Base-by-base conservation (phyloP, 352 stramenopile species). In the Chrysophaeum taylorii region DNA sequence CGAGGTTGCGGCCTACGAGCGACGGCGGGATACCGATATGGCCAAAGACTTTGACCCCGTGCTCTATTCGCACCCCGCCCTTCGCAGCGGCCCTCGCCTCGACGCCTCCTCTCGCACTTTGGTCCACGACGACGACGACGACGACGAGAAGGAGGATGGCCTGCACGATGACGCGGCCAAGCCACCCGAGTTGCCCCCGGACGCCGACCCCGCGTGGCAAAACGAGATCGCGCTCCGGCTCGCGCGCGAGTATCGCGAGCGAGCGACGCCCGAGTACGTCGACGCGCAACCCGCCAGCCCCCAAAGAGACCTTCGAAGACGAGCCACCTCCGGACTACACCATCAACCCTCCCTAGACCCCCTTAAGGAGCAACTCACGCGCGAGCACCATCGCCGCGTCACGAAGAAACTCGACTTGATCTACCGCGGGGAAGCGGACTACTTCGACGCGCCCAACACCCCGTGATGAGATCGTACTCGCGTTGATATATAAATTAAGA, bases 351-450 rank as follows among this genome's bases (percentile, higher is more conserved):
- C 23, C 14, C 7, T 14, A 37, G 1, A 4, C 4, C 5, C 50
- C 38, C 2, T 62, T 9, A 7, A 64, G 16, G 53, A 64, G 15
- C 7, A 27, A 7, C 53, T 7, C 53, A 33, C 57, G 57, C 31
- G 57, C 33, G 57, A 2, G 33, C 33, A 66, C 12, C 57, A n/a
- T 2, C 14, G 35, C 9, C 33, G 33, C 35, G 35, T 66, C 14
- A 27, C 31, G 12, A n/a, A 18, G 14, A 2, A 18, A 7, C 57
- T 66, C 12, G 31, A 27, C 35, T 14, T 9, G 35, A 14, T 35
- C 15, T 66, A 66, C 57, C 57, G 57, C 33, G 57, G 57, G 33
- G 57, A 66, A 1, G 35, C 31, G 31, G 57, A 66, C 15, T 37
- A 45, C 35, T 25, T 45, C 57, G 27, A 2, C 14, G 57, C n/a